phyloP scores from a whole-genome alignment of 106 monocot genomes.

The Dioscorea dumetorum region DNA sequence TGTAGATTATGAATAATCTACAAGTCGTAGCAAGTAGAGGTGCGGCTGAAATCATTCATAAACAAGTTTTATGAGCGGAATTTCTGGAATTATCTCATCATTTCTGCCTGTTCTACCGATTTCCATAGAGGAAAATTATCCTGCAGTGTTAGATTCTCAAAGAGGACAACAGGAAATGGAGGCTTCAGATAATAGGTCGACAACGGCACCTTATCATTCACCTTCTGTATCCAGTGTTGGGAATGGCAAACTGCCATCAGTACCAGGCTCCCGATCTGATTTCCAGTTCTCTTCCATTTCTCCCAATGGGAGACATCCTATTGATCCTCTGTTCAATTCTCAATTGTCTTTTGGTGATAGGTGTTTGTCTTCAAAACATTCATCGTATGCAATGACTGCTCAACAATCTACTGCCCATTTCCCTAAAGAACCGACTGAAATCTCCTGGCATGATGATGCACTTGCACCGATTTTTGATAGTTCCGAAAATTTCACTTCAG shows the following conservation, averaged over 20 bases:
- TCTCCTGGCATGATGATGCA: slow-evolving; percentile 19
- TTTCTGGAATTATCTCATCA: slow-evolving; percentile 26
- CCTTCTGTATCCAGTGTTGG: slow-evolving; percentile 35
- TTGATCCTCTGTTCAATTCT: slow-evolving; percentile 12
- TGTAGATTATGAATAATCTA: too few relatives aligned
- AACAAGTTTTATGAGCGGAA: background rate
- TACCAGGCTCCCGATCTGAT: slow-evolving; percentile 36
- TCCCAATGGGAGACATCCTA: slow-evolving; percentile 12
- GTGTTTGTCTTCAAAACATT: slow-evolving; percentile 7
- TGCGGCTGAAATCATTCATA: background rate
- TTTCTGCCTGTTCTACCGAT: slow-evolving; percentile 30
- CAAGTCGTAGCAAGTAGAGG: background rate
- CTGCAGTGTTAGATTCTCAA: slow-evolving; percentile 37
- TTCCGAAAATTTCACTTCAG: slow-evolving; percentile 2
- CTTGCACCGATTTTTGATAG: slow-evolving; percentile 5
- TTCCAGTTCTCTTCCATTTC: slow-evolving; percentile 30
- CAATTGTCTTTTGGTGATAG: slow-evolving; percentile 8
- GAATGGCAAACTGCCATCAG: slow-evolving; percentile 30
- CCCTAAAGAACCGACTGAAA: slow-evolving; percentile 15
- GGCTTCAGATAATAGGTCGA: slow-evolving; percentile 11
- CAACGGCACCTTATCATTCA: slow-evolving; percentile 13
- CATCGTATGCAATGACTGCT: slow-evolving; percentile 17
- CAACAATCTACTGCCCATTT: slow-evolving; percentile 16
- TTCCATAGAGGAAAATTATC: slow-evolving; percentile 23
- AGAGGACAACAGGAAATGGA: slow-evolving; percentile 41